Evolutionary conservation across 176 grass and related monocot species (phyloP).

Genomic region (Carex cristatella): DNA sequence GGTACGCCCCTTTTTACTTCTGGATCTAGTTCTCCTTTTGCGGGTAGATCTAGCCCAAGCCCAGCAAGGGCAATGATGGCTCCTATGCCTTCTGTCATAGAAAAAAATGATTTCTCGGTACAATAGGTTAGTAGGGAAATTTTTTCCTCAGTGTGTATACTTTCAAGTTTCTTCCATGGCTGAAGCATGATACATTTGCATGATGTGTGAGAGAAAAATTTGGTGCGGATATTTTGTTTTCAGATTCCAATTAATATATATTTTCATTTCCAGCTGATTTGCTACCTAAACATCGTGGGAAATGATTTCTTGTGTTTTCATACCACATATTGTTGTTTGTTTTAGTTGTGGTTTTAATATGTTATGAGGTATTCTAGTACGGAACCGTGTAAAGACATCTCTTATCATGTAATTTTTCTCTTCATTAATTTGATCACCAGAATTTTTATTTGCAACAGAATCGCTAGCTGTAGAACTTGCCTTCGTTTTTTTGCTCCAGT

Average conservation of each 20-base stretch:
- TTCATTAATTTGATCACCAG: too few relatives aligned
- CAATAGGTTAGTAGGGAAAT: constrained; percentile 1
- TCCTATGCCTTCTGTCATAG: constrained; percentile 20
- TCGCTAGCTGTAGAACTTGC: too few relatives aligned
- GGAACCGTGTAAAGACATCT: too few relatives aligned
- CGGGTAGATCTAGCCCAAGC: constrained; percentile 4
- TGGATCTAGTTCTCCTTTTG: constrained; percentile 13
- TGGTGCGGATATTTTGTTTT: not conserved
- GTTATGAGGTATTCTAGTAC: not conserved
- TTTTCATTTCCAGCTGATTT: not conserved
- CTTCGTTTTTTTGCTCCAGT: too few relatives aligned
- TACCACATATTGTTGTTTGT: not conserved
- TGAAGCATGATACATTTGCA: not conserved
- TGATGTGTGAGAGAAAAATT: not conserved
- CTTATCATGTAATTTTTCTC: too few relatives aligned
- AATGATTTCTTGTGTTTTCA: not conserved
- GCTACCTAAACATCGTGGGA: not conserved
- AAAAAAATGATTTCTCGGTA: not conserved
- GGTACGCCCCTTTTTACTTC: constrained; percentile 1
- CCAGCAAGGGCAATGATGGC: constrained; percentile 5
- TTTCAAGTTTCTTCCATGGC: not conserved
- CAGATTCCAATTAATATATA: not conserved
- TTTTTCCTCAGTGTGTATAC: not conserved
- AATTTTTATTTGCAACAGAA: too few relatives aligned
- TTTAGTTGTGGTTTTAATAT: not conserved